A percentile compares a stretch with the other conserved stretches of the same genome.
phyloP scores from a whole-genome alignment of 306 rosid genomes.

The Heteromeles arbutifolia region DNA sequence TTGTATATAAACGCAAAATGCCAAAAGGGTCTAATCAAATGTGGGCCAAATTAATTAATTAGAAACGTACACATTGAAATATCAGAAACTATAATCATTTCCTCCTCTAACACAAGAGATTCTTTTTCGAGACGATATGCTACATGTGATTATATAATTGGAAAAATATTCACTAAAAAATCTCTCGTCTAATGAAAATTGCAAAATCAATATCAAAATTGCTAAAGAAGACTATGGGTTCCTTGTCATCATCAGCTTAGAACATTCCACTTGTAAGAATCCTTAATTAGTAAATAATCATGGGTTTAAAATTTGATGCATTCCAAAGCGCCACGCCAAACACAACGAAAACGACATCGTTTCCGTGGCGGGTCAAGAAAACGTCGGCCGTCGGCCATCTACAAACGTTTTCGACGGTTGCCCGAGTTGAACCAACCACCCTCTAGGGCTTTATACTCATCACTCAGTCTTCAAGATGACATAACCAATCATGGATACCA shows the following conservation, averaged over 20 bases:
- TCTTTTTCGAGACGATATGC: no score
- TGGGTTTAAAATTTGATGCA: background rate
- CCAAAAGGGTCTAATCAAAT: constrained; percentile 16
- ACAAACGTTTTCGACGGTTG: background rate
- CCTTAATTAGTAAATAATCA: background rate
- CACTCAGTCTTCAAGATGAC: background rate
- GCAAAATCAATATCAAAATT: background rate
- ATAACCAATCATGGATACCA: background rate
- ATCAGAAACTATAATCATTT: constrained; percentile 5
- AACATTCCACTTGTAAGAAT: constrained; percentile 17
- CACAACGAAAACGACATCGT: background rate
- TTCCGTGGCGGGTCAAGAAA: background rate
- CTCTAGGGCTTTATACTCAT: background rate
- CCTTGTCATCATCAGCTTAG: constrained; percentile 35
- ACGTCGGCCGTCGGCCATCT: background rate
- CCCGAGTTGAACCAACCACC: background rate
- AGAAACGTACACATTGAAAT: background rate
- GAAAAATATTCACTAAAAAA: no score
- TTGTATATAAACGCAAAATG: constrained; percentile 7
- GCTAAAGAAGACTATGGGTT: constrained; percentile 7
- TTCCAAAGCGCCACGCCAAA: background rate
- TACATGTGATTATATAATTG: no score
- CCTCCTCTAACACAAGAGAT: no score
- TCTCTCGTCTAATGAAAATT: background rate
- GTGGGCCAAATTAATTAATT: background rate